These are phyloP conservation scores for Scenedesmus sp. DNA, from an alignment of 163 green algal genomes.

Conservation along the genomic window DNA sequence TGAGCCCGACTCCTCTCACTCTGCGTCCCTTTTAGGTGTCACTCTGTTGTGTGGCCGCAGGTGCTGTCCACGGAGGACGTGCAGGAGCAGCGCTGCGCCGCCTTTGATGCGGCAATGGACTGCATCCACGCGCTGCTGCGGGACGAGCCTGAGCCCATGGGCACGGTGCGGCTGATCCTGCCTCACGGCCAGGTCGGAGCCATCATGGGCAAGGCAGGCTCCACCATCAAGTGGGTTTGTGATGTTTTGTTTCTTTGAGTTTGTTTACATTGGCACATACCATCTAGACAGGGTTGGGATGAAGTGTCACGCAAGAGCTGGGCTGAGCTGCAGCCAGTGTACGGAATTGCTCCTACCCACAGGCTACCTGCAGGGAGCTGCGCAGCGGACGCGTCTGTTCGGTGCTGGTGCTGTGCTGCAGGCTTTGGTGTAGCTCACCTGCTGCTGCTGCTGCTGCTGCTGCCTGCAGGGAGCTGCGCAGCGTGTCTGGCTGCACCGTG, in stretches of 20 bases:
- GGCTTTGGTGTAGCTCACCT: background rate
- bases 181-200: conserved; percentile 46
- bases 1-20: background rate
- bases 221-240: conserved; percentile 47
- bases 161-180: conserved; percentile 41
- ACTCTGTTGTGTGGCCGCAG: background rate
- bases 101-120: conserved; percentile 51
- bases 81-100: conserved; percentile 47
- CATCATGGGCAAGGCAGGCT: conserved; percentile 49
- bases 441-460: background rate
- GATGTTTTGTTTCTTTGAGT: no score
- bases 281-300: no score
- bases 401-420: background rate
- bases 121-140: conserved; percentile 35
- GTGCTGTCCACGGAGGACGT: conserved; percentile 54
- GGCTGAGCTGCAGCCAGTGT: no score
- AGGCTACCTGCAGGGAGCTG: no score
- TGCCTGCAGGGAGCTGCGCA: conserved; percentile 42
- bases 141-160: conserved; percentile 16
- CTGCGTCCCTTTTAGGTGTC: background rate
- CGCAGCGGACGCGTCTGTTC: background rate
- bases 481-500: conserved; percentile 1
- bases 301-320: no score
- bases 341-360: no score
- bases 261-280: no score